Conservation (phyloP, 805 yeast species). For the Scheffersomyces lignosus region DNA sequence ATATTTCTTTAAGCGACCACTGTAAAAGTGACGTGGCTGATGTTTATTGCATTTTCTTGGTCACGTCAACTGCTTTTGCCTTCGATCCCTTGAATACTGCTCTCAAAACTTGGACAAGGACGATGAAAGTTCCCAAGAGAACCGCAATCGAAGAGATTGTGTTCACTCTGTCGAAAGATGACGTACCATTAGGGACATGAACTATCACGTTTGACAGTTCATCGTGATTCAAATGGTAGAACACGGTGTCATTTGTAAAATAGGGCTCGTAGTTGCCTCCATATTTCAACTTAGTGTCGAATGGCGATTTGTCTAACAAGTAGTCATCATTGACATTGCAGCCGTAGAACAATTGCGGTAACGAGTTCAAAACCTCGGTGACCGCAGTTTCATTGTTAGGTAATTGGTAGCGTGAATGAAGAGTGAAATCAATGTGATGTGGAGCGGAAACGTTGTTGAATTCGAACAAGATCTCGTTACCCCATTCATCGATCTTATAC, state of each 20-base stretch:
- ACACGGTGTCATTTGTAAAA: slow-evolving; percentile 42
- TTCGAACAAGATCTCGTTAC: slow-evolving; percentile 37
- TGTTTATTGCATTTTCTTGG: too few species aligned
- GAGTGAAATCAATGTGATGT: slow-evolving; percentile 22
- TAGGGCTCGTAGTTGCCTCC: slow-evolving; percentile 37
- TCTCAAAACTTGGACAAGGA: slow-evolving; percentile 5
- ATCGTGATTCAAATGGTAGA: slow-evolving; percentile 26
- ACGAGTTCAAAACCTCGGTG: slow-evolving; percentile 13
- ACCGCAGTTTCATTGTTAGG: slow-evolving; percentile 18
- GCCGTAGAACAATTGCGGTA: slow-evolving; percentile 35
- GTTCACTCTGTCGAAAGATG: slow-evolving; percentile 4
- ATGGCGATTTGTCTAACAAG: slow-evolving; percentile 36
- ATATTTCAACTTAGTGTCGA: slow-evolving; percentile 24
- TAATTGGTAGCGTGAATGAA: slow-evolving; percentile 43
- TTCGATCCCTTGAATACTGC: slow-evolving; percentile 1
- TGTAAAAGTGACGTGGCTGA: too few species aligned
- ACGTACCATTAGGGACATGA: slow-evolving; percentile 10
- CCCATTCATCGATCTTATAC: slow-evolving; percentile 39
- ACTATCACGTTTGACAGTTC: not conserved
- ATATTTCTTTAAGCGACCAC: too few species aligned
- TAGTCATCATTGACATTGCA: slow-evolving; percentile 33
- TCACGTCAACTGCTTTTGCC: too few species aligned
- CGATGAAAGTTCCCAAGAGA: slow-evolving; percentile 5
- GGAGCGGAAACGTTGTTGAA: slow-evolving; percentile 10
- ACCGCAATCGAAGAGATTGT: slow-evolving; percentile 7